Evolutionary conservation across 2,329 filamentous ascomycete genomes (phyloP).

Genomic region (Thielaviopsis populi): DNA sequence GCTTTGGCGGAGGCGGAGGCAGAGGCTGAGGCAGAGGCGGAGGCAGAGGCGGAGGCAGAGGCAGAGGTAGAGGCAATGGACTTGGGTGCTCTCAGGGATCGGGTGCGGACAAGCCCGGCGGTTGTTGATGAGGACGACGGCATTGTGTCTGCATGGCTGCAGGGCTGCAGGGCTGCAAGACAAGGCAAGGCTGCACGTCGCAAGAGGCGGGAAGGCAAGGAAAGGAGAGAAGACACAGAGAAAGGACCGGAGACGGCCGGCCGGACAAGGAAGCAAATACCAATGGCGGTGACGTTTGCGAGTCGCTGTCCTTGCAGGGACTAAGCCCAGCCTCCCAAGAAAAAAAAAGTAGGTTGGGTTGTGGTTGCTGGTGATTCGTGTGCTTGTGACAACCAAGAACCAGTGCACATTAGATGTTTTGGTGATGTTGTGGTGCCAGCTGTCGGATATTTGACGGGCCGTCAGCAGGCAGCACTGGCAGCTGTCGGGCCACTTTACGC

Average conservation of each 20-base stretch:
- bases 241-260: neutral
- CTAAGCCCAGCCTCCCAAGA: neutral
- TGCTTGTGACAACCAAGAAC: neutral
- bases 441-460: too few relatives aligned
- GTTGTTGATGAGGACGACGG: conserved; percentile 8
- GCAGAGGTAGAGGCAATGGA: neutral
- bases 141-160: conserved; percentile 14
- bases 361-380: neutral
- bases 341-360: neutral
- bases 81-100: conserved; percentile 12
- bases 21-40: neutral
- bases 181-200: conserved; percentile 1
- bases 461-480: neutral
- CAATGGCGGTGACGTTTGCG: neutral
- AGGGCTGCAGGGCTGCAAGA: neutral
- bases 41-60: neutral
- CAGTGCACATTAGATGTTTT: neutral
- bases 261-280: neutral
- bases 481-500: neutral
- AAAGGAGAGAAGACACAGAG: neutral
- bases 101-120: conserved; percentile 10
- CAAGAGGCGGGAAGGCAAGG: too few relatives aligned
- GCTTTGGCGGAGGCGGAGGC: neutral
- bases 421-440: neutral
- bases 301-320: conserved; percentile 2